A percentile compares a stretch with the other conserved stretches of the same genome.
Conservation (phyloP, 2,329 filamentous ascomycete species). For the Raffaelea ambrosiae region DNA sequence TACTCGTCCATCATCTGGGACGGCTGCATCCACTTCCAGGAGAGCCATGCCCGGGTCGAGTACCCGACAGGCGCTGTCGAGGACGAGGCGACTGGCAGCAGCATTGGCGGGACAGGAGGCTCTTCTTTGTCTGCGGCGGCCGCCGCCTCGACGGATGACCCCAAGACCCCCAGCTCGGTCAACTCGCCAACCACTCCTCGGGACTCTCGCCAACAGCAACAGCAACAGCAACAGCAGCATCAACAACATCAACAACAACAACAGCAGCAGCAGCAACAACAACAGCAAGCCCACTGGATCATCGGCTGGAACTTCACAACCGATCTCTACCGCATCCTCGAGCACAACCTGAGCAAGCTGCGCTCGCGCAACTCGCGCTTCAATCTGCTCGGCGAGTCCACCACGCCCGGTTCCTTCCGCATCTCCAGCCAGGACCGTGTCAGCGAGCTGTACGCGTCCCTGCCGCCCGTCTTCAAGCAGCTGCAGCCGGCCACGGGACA, state of each 20-base stretch:
- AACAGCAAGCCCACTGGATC: constrained; percentile 29
- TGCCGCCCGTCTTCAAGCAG: constrained; percentile 21
- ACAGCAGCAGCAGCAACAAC: neutral
- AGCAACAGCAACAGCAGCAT: neutral
- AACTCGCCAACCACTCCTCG: too few species aligned
- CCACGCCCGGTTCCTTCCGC: constrained; percentile 8
- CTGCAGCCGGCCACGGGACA: constrained; percentile 15
- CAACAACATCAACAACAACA: neutral
- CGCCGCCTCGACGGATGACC: neutral
- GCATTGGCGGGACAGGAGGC: too few species aligned
- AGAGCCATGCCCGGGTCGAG: constrained; percentile 34
- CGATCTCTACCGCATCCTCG: constrained; percentile 46
- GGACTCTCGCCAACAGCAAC: too few species aligned
- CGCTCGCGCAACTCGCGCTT: constrained; percentile 9
- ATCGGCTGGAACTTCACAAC: constrained; percentile 50
- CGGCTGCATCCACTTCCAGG: constrained; percentile 33
- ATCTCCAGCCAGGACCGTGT: constrained; percentile 14
- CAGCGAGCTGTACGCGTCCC: constrained; percentile 16
- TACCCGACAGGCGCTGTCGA: constrained; percentile 30
- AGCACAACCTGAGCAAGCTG: constrained; percentile 28
- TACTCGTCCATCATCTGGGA: constrained; percentile 45
- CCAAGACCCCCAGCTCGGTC: too few species aligned
- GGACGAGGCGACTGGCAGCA: neutral
- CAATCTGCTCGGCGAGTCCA: constrained; percentile 5
- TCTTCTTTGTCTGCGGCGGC: too few species aligned